Conservation (phyloP, 768 basidiomycete species). For the Leccinellum luteum region DNA sequence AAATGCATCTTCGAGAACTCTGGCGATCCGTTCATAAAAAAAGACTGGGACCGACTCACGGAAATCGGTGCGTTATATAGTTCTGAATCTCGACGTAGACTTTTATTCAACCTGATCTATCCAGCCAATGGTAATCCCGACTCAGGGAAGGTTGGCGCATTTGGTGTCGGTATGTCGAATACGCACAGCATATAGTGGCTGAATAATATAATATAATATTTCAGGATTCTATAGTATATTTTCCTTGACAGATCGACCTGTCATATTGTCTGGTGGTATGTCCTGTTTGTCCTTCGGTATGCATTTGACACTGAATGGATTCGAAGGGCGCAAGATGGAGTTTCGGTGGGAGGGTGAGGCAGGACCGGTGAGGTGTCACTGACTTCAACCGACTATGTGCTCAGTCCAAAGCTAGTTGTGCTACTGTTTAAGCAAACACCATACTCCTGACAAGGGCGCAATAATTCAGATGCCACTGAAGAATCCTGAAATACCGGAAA, state of each 20-base stretch:
- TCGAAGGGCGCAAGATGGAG: conserved; percentile 78
- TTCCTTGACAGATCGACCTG: conserved; percentile 75
- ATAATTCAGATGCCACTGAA: conserved; percentile 82
- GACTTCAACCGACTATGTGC: neutral
- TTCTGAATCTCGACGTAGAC: neutral
- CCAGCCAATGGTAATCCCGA: conserved; percentile 90
- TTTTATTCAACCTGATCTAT: neutral
- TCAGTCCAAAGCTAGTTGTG: conserved; percentile 49
- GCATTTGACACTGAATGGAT: neutral
- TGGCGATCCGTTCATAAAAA: conserved; percentile 73
- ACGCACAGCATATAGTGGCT: neutral
- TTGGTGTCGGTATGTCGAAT: conserved; percentile 62
- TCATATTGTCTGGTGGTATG: conserved; percentile 69
- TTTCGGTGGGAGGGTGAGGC: conserved; percentile 89
- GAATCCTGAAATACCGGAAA: conserved; percentile 69
- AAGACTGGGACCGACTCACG: conserved; percentile 88
- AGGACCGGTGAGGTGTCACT: conserved; percentile 46
- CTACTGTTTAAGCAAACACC: conserved; percentile 54
- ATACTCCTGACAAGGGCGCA: conserved; percentile 56
- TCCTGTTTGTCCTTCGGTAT: conserved; percentile 16
- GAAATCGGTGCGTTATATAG: conserved; percentile 64
- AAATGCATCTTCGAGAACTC: conserved; percentile 29
- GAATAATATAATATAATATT: neutral
- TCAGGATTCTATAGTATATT: conserved; percentile 74
- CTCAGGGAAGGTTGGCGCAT: conserved; percentile 92